Conservation (phyloP, 2,329 filamentous ascomycete genomes). For the Diplocarpon rosae region DNA sequence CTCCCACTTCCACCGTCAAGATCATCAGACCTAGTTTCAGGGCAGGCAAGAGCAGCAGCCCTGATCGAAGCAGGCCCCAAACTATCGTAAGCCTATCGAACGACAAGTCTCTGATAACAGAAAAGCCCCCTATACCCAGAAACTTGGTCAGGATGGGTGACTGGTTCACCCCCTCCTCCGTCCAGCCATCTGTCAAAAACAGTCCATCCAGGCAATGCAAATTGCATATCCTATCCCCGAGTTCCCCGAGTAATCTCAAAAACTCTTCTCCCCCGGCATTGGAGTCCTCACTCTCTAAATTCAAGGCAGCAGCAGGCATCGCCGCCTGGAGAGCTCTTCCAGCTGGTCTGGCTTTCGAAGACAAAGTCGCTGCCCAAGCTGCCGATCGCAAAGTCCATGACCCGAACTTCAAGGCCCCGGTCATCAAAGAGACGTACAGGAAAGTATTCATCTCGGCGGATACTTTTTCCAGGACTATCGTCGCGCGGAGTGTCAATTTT, state of each 20-base stretch:
- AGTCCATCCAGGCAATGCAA: neutral
- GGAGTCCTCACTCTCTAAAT: neutral
- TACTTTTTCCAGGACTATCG: neutral
- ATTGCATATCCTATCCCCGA: neutral
- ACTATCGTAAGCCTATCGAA: too few species aligned
- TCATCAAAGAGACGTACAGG: conserved; percentile 1
- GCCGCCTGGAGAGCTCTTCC: neutral
- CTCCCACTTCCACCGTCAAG: too few species aligned
- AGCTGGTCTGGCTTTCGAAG: neutral
- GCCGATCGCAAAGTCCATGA: neutral
- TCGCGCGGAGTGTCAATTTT: neutral
- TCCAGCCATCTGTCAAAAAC: too few species aligned
- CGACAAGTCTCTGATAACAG: too few species aligned
- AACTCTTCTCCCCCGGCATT: neutral
- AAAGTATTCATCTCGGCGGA: neutral
- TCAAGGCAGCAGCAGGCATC: neutral
- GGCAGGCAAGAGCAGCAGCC: too few species aligned
- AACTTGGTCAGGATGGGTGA: too few species aligned
- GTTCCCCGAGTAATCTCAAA: neutral
- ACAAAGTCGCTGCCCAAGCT: neutral
- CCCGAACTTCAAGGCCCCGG: neutral
- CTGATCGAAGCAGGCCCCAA: too few species aligned
- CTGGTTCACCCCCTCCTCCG: too few species aligned
- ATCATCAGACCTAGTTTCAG: too few species aligned
- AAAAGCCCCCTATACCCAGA: too few species aligned